These are phyloP conservation scores for Metarhizium sp. DNA, from an alignment of 2,329 filamentous ascomycete genomes.

Conservation along the genomic window DNA sequence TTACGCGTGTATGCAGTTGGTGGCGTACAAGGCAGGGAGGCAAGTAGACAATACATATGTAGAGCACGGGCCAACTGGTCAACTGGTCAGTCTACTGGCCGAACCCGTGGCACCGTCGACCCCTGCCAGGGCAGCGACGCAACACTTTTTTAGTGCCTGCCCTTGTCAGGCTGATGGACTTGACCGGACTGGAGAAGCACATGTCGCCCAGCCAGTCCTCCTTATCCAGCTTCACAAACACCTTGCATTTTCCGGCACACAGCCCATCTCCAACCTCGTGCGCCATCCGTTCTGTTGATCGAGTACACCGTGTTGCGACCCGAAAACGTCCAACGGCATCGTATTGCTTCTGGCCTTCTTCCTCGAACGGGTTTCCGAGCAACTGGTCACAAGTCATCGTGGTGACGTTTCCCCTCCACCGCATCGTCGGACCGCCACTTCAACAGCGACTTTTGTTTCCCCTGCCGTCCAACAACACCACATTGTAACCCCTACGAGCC, in stretches of 20 bases:
- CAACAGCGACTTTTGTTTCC: not conserved
- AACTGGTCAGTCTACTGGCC: too few relatives aligned
- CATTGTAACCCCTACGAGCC: not conserved
- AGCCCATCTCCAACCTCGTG: not conserved
- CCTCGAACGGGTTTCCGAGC: not conserved
- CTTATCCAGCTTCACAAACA: conserved; percentile 15
- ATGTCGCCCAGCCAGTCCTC: conserved; percentile 23
- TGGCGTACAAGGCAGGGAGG: not conserved
- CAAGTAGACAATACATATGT: too few relatives aligned
- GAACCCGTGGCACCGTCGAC: not conserved
- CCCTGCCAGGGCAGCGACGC: not conserved
- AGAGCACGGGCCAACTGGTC: too few relatives aligned
- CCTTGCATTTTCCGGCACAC: conserved; percentile 5
- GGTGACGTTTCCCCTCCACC: conserved; percentile 5
- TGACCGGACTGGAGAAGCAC: conserved; percentile 10
- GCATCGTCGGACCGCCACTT: not conserved
- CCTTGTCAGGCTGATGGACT: not conserved
- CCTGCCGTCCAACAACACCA: not conserved
- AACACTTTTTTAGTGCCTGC: not conserved
- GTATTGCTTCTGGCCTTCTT: not conserved
- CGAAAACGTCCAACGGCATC: not conserved
- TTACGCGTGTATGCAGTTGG: too few relatives aligned
- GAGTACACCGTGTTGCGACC: not conserved
- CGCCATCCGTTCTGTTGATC: not conserved
- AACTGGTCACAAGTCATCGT: not conserved